Conservation (phyloP, 352 stramenopile species). For the Phytophthora citrophthora region DNA sequence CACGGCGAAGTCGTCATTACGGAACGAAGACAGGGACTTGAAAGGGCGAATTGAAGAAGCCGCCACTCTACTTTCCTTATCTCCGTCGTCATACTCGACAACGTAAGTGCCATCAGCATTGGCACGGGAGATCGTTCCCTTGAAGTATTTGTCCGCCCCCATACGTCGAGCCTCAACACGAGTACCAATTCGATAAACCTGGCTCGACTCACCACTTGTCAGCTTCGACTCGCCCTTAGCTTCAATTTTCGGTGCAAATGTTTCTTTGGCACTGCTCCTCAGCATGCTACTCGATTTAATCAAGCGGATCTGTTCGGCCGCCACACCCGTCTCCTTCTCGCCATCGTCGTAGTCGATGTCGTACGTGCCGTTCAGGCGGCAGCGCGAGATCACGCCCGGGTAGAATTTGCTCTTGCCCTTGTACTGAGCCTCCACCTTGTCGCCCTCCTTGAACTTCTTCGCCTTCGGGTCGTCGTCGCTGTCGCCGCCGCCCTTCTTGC, state of each 20-base stretch:
- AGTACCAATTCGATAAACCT: conserved; percentile 19
- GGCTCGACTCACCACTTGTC: neutral
- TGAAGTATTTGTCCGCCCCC: conserved; percentile 64
- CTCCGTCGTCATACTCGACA: conserved; percentile 83
- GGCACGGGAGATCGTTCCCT: conserved; percentile 54
- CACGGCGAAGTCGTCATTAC: conserved; percentile 37
- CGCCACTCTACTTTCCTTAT: conserved; percentile 54
- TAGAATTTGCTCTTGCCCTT: conserved; percentile 1
- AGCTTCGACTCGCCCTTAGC: conserved; percentile 14
- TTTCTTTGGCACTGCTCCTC: conserved; percentile 5
- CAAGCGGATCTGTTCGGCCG: neutral
- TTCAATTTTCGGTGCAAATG: neutral
- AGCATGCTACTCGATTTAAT: conserved; percentile 28
- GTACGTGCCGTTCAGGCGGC: neutral
- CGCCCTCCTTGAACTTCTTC: conserved; percentile 1
- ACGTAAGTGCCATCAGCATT: conserved; percentile 67
- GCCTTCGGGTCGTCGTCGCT: neutral
- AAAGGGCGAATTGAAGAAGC: conserved; percentile 43
- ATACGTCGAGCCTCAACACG: conserved; percentile 71
- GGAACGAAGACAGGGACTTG: conserved; percentile 34
- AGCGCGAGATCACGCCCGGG: neutral
- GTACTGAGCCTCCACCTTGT: conserved; percentile 1
- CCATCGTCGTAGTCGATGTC: neutral
- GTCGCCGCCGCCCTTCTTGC: neutral
- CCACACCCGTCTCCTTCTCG: neutral